Conservation (phyloP, 768 basidiomycete species). For the Pisolithus orientalis region DNA sequence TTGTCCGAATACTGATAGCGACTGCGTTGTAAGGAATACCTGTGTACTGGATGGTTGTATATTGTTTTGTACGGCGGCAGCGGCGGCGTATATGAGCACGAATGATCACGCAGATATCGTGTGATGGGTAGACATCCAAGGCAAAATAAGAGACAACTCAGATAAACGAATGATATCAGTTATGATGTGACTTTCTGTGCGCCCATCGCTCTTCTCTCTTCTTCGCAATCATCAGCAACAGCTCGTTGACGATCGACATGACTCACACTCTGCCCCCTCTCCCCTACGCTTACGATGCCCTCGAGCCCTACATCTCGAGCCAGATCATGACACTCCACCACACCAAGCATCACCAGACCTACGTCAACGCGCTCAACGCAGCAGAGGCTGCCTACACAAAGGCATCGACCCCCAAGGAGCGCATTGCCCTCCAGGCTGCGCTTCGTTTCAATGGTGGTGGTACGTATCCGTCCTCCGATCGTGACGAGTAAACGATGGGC, state of each 20-base stretch:
- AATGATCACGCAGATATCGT: neutral
- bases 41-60: neutral
- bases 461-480: conserved; percentile 27
- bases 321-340: conserved; percentile 96
- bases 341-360: conserved; percentile 92
- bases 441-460: conserved; percentile 97
- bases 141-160: conserved; percentile 17
- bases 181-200: neutral
- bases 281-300: conserved; percentile 78
- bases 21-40: neutral
- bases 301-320: conserved; percentile 88
- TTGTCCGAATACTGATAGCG: conserved; percentile 28
- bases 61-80: too few species aligned
- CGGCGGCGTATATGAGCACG: too few species aligned
- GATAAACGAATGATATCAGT: conserved; percentile 9
- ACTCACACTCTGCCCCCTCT: conserved; percentile 63
- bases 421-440: conserved; percentile 84
- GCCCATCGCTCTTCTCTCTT: neutral
- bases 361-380: conserved; percentile 87
- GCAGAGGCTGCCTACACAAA: conserved; percentile 75
- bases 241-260: conserved; percentile 19
- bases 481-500: neutral
- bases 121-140: neutral
- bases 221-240: conserved; percentile 5
- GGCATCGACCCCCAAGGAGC: conserved; percentile 63